Percentiles rank a stretch among this genome's conserved stretches.
Conservation (phyloP, 2,329 filamentous ascomycete genomes). For the Trichophyton equinum region DNA sequence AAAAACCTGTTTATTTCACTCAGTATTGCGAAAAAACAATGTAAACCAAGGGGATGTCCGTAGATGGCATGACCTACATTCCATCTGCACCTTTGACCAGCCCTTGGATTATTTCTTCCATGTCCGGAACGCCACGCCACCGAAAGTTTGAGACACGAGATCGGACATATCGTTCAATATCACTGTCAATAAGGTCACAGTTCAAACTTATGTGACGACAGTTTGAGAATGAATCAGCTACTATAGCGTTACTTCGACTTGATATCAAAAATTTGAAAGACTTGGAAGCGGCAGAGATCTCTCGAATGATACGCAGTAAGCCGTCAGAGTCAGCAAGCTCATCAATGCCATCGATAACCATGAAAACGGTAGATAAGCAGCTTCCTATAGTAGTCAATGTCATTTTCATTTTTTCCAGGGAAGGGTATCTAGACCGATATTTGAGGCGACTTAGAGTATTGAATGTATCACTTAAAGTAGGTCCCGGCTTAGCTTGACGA, state of each 20-base stretch:
- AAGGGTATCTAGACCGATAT: not conserved
- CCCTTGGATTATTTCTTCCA: not conserved
- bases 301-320: not conserved
- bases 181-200: not conserved
- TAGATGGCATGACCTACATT: not conserved
- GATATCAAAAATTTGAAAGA: not conserved
- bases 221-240: not conserved
- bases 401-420: not conserved
- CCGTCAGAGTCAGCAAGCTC: not conserved
- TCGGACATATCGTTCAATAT: slow-evolving; percentile 2
- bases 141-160: not conserved
- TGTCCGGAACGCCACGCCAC: not conserved
- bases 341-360: not conserved
- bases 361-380: not conserved
- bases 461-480: not conserved
- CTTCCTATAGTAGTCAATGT: not conserved
- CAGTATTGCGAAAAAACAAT: too few relatives aligned
- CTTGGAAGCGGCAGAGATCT: not conserved
- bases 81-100: not conserved
- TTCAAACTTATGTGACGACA: not conserved
- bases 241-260: not conserved
- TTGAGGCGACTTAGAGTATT: not conserved
- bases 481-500: not conserved
- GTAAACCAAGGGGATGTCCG: not conserved
- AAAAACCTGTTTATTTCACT: not conserved